Base-by-base conservation (phyloP, 306 rosid species). In the Glycine tomentella region DNA sequence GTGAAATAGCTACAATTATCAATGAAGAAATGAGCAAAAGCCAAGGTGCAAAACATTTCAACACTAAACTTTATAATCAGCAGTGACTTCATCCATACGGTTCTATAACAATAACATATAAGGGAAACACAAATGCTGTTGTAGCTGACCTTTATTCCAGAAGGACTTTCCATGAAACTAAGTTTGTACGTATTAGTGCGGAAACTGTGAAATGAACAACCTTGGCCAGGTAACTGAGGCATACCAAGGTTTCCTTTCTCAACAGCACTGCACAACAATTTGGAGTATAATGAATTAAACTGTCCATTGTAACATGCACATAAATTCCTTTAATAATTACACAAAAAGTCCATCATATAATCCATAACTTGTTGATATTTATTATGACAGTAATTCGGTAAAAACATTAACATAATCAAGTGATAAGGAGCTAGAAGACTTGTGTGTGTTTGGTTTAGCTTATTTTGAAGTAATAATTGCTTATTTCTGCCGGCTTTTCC, bases 171-270 rank as follows among this genome's bases (percentile, higher is more conserved):
- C 94, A 91, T 93, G 87, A 95, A 93, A 86, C 92, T 91, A 79
- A 95, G 98, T 87, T 95, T 95, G 88, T 91, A 95, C 7, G 98
- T 89, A 75, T 95, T 95, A 31, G 99, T 95, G 38, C 87, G 88
- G 61, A 95, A 95, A 89, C 99, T 93, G 67, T 95, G 99, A 87
- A 95, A 93, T n/a, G 98, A 95, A 80, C 99, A 95, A 59, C 99
- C 99, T 86, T 95, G 97, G 57, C 99, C 99, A 8, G 97, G 94
- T 83, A 95, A 84, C 81, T 95, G 99, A 66, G 98, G 97, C 79
- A 95, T 90, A 8, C 97, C 99, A 46, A 96, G 99, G 82, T 96
- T 96, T 56, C 94, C 97, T 87, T 85, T 96, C 61, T 93, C 97
- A 9, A 88, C 90, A 62, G 91, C 89, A 62, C 98, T 92, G 86